phyloP scores from a whole-genome alignment of 441 rosid genomes.

The Gossypium aridum region DNA sequence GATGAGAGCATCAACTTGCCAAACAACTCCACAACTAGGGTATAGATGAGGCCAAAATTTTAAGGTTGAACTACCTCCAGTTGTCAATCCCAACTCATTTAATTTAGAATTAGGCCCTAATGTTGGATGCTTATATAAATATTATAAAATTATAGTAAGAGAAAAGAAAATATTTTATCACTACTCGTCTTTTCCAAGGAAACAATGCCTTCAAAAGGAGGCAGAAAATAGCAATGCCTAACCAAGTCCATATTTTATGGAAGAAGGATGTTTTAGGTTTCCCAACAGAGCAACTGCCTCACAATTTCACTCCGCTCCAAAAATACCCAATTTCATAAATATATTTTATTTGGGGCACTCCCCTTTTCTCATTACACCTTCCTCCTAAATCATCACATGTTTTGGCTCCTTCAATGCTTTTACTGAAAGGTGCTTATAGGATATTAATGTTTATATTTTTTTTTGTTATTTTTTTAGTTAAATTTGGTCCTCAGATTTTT shows the following conservation, averaged over 20 bases:
- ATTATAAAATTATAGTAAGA: background rate
- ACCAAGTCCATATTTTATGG: background rate
- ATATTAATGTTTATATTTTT: too few relatives aligned
- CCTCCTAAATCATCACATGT: background rate
- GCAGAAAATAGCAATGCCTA: slow-evolving; percentile 6
- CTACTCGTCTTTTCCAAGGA: background rate
- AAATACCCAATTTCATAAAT: background rate
- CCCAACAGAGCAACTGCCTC: slow-evolving; percentile 18
- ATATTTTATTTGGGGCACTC: background rate
- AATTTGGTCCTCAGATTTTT: too few relatives aligned
- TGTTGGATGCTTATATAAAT: background rate
- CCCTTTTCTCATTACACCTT: background rate
- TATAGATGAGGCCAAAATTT: too few relatives aligned
- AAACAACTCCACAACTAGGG: too few relatives aligned
- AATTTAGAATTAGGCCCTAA: too few relatives aligned
- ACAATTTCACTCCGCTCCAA: slow-evolving; percentile 7
- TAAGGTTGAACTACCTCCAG: too few relatives aligned
- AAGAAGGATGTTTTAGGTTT: slow-evolving; percentile 17
- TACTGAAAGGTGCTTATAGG: too few relatives aligned
- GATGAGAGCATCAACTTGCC: too few relatives aligned
- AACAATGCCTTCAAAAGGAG: background rate
- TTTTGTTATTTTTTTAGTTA: too few relatives aligned
- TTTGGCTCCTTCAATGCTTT: too few relatives aligned
- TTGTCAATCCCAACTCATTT: too few relatives aligned
- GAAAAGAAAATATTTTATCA: background rate